Evolutionary conservation across 1,284 basidiomycete species (phyloP).

Genomic region (Takashimella koratensis): DNA sequence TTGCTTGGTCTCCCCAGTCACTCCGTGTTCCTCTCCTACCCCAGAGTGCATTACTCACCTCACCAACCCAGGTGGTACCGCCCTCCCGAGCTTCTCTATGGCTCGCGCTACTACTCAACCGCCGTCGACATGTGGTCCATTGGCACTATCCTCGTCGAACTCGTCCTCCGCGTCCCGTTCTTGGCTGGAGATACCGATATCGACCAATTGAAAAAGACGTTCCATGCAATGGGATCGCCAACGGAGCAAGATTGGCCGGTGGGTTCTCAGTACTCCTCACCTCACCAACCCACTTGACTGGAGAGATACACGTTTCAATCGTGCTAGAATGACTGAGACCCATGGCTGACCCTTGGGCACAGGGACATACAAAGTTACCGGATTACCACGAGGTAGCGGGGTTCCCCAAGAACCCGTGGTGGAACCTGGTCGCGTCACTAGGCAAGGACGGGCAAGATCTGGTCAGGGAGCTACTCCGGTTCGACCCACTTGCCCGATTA

Average conservation of each 20-base stretch:
- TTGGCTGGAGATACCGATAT: conserved; percentile 96
- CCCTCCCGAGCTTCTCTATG: conserved; percentile 93
- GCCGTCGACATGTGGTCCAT: conserved; percentile 99
- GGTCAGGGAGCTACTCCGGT: conserved; percentile 71
- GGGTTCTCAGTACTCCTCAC: conserved; percentile 25
- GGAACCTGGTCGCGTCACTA: conserved; percentile 82
- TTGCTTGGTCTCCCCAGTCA: background rate
- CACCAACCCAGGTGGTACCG: conserved; percentile 79
- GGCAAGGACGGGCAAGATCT: conserved; percentile 83
- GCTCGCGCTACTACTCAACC: conserved; percentile 93
- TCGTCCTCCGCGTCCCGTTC: conserved; percentile 69
- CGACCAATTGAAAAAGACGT: conserved; percentile 92
- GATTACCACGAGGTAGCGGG: conserved; percentile 80
- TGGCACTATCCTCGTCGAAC: conserved; percentile 98
- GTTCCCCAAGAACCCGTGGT: conserved; percentile 62
- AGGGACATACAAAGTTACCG: conserved; percentile 86
- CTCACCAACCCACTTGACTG: background rate
- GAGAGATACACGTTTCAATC: no score
- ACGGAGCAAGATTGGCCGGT: conserved; percentile 97
- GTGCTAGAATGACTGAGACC: no score
- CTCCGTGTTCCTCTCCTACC: background rate
- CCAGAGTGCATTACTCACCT: no score
- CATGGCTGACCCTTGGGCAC: no score
- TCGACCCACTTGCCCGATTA: conserved; percentile 80
- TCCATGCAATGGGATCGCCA: conserved; percentile 90